phyloP scores from a whole-genome alignment of 306 rosid genomes.

The Chamaecrista fasciculata region DNA sequence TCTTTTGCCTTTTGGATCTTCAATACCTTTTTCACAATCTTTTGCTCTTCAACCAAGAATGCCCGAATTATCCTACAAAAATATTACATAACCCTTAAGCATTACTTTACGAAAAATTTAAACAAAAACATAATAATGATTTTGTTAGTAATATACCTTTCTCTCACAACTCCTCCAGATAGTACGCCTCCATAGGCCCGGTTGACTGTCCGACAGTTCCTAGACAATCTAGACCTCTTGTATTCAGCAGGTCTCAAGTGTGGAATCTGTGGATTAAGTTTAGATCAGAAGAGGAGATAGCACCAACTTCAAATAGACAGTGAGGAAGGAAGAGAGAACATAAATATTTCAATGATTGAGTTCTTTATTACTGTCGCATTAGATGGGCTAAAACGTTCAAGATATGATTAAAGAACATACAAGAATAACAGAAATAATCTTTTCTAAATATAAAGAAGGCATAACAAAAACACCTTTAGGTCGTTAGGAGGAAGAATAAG shows the following conservation, averaged over 20 bases:
- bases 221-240: slow-evolving; percentile 60
- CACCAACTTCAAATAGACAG: no score
- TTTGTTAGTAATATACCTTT: slow-evolving; percentile 42
- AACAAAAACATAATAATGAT: background rate
- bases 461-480: no score
- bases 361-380: no score
- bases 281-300: slow-evolving; percentile 18
- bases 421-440: no score
- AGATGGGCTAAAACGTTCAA: no score
- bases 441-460: no score
- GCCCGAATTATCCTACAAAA: slow-evolving; percentile 53
- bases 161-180: slow-evolving; percentile 61
- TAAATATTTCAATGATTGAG: no score
- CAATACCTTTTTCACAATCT: slow-evolving; percentile 66
- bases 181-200: slow-evolving; percentile 65
- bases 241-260: slow-evolving; percentile 62
- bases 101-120: background rate
- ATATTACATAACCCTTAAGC: background rate
- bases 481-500: no score
- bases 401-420: no score
- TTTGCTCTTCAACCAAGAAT: slow-evolving; percentile 64
- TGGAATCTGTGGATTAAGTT: slow-evolving; percentile 47
- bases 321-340: no score
- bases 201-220: slow-evolving; percentile 63
- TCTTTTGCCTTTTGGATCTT: slow-evolving; percentile 65